Evolutionary conservation across 805 yeast genomes (phyloP).

Genomic region (Clavispora carvajalis): DNA sequence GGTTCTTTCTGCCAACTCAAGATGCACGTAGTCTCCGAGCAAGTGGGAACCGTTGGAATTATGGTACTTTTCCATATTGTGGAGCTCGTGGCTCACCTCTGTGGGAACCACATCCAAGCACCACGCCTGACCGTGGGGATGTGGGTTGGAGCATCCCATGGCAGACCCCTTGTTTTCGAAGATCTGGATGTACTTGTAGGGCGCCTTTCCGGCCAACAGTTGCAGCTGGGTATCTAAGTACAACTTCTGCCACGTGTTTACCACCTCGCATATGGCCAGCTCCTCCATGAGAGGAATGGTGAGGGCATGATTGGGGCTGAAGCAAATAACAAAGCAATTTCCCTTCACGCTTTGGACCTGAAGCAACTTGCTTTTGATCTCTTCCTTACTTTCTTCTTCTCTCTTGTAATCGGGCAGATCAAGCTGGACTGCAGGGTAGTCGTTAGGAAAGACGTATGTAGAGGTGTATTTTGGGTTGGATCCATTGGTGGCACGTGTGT

Average conservation of each 20-base stretch:
- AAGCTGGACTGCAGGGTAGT: constrained; percentile 62
- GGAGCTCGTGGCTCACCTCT: constrained; percentile 57
- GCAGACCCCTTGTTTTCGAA: constrained; percentile 76
- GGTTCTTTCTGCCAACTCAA: constrained; percentile 46
- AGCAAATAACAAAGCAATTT: constrained; percentile 66
- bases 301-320: constrained; percentile 62
- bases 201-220: constrained; percentile 30
- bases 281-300: constrained; percentile 58
- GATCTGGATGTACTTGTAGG: constrained; percentile 59
- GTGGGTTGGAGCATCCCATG: constrained; percentile 81
- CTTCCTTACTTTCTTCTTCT: constrained; percentile 11
- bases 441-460: constrained; percentile 62
- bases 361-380: constrained; percentile 41
- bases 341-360: constrained; percentile 59
- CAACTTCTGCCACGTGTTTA: constrained; percentile 55
- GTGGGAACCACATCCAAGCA: constrained; percentile 59
- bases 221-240: constrained; percentile 41
- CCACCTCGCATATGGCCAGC: constrained; percentile 42
- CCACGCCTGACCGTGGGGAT: constrained; percentile 85
- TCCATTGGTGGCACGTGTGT: constrained; percentile 49
- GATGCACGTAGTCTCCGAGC: constrained; percentile 56
- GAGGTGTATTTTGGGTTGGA: constrained; percentile 50
- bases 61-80: constrained; percentile 44
- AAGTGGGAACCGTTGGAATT: constrained; percentile 40
- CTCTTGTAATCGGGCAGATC: constrained; percentile 42